Conservation (phyloP, 202 grass and related monocot species). For the Schoenoplectus tabernaemontani region DNA sequence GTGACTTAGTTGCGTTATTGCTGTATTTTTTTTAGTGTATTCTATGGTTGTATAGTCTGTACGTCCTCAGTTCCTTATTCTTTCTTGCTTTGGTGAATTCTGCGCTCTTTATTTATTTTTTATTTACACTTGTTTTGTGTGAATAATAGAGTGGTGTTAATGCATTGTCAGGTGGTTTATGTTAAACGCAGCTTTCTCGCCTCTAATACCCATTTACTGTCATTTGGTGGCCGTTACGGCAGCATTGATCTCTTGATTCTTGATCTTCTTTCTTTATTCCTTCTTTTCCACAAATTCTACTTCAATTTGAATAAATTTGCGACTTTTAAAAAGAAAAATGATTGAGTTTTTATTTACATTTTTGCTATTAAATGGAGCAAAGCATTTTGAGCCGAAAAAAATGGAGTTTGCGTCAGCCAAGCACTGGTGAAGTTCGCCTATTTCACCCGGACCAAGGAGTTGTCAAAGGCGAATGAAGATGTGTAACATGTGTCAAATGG, state of each 20-base stretch:
- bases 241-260: no score
- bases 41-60: constrained; percentile 19
- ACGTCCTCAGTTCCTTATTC: neutral
- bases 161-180: neutral
- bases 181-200: neutral
- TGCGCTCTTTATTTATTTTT: constrained; percentile 1
- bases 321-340: no score
- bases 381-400: no score
- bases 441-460: no score
- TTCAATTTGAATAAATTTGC: no score
- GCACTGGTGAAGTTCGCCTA: no score
- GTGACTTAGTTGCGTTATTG: neutral
- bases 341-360: no score
- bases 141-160: constrained; percentile 11
- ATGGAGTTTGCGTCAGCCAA: no score
- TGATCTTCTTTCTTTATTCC: neutral
- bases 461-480: no score
- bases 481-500: no score
- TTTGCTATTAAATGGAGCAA: no score
- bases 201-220: neutral
- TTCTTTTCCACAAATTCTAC: neutral
- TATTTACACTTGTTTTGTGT: neutral
- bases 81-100: neutral
- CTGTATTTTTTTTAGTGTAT: neutral
- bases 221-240: no score